Percentiles rank a stretch among this genome's conserved stretches.
These are phyloP conservation scores for Globisporangium nodosum DNA, from an alignment of 352 stramenopile genomes.

Conservation along the genomic window DNA sequence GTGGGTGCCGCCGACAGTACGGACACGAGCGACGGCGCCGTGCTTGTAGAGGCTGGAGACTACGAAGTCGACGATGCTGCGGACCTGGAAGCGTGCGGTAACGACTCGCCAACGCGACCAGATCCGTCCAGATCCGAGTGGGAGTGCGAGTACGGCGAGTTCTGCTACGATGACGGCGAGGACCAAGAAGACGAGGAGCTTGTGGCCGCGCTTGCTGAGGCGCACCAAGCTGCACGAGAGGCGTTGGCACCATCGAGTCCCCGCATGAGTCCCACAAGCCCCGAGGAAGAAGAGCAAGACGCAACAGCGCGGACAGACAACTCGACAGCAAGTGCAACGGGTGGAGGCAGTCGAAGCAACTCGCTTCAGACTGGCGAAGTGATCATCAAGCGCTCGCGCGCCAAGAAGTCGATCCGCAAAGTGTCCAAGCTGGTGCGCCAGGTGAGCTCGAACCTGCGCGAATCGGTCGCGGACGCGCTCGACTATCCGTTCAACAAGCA, in stretches of 20 bases:
- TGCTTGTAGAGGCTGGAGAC: not conserved
- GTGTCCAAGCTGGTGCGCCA: slow-evolving; percentile 56
- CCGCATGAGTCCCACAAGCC: not conserved
- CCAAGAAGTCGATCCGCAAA: slow-evolving; percentile 68
- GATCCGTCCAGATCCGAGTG: slow-evolving; percentile 3
- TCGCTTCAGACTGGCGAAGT: slow-evolving; percentile 25
- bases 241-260: not conserved
- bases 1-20: not conserved
- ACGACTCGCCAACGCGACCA: not conserved
- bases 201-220: slow-evolving; percentile 7
- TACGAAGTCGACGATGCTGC: not conserved
- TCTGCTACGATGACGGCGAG: slow-evolving; percentile 22
- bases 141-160: slow-evolving; percentile 22
- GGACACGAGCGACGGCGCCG: not conserved
- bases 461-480: slow-evolving; percentile 45
- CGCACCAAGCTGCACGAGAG: slow-evolving; percentile 1
- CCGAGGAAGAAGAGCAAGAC: not conserved
- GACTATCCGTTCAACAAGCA: slow-evolving; percentile 70
- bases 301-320: not conserved
- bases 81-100: not conserved
- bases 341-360: slow-evolving; percentile 7
- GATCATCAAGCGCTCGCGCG: slow-evolving; percentile 54
- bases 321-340: not conserved
- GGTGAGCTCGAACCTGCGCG: slow-evolving; percentile 59
- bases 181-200: slow-evolving; percentile 26